A percentile compares a stretch with the other conserved stretches of the same genome.
These are phyloP conservation scores for Cichorium intybus DNA, from an alignment of 140 eudicot genomes.

Conservation along the genomic window DNA sequence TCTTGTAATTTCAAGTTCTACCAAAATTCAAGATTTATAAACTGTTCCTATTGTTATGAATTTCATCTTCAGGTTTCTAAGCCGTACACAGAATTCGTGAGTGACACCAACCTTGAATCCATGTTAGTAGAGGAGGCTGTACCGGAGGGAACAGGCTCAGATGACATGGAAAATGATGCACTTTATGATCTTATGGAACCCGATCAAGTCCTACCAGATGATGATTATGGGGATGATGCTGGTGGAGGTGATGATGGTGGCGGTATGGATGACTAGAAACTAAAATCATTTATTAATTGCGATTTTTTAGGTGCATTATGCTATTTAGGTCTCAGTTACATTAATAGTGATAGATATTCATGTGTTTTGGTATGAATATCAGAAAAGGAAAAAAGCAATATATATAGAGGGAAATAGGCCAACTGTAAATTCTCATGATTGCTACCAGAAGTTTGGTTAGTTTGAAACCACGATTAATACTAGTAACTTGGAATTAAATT, in stretches of 20 bases:
- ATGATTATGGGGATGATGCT: conserved; percentile 58
- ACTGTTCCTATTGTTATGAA: neutral
- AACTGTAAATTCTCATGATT: no score
- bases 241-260: conserved; percentile 54
- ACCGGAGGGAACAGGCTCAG: conserved; percentile 27
- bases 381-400: no score
- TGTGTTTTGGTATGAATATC: neutral
- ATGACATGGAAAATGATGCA: conserved; percentile 42
- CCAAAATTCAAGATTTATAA: neutral
- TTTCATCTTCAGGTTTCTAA: conserved; percentile 60
- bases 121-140: conserved; percentile 39
- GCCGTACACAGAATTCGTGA: conserved; percentile 63
- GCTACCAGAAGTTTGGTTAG: no score
- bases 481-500: no score
- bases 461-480: no score
- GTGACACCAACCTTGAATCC: conserved; percentile 43
- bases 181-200: conserved; percentile 33
- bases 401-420: conserved; percentile 11
- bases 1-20: neutral
- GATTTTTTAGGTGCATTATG: neutral
- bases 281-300: neutral
- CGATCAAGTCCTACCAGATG: conserved; percentile 43
- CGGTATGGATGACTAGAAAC: conserved; percentile 49
- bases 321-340: neutral
- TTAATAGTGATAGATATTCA: conserved; percentile 1